A percentile compares a stretch with the other conserved stretches of the same genome.
Evolutionary conservation across 192 early-diverging fungal species (phyloP).

Genomic region (Dissophora globulifera): DNA sequence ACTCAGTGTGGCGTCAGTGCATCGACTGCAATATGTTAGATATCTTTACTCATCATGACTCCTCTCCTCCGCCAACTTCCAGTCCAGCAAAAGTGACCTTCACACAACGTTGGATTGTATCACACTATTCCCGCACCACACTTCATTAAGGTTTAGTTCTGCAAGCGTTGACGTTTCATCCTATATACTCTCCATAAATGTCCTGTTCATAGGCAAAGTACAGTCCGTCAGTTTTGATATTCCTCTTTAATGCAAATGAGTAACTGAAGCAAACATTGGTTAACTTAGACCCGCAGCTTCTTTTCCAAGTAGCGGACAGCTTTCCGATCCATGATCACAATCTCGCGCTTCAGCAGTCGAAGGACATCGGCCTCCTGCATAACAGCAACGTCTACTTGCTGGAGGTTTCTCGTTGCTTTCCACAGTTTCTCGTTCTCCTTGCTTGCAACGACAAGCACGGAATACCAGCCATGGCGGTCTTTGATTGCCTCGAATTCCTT

Average conservation of each 20-base stretch:
- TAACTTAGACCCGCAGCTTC: slow-evolving; percentile 53
- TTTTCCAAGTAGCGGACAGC: slow-evolving; percentile 70
- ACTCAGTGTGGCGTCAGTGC: no score
- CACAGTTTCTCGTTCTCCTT: slow-evolving; percentile 60
- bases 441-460: slow-evolving; percentile 53
- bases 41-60: no score
- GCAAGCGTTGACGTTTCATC: slow-evolving; percentile 25
- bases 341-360: slow-evolving; percentile 73
- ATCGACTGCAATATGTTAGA: no score
- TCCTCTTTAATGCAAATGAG: no score
- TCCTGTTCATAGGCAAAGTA: no score
- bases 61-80: no score
- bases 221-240: no score
- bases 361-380: slow-evolving; percentile 75
- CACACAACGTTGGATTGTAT: no score
- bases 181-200: slow-evolving; percentile 7
- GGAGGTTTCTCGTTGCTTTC: slow-evolving; percentile 71
- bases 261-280: no score
- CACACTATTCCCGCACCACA: no score
- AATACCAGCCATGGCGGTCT: slow-evolving; percentile 56
- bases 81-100: no score
- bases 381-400: slow-evolving; percentile 65
- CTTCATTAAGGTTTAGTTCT: no score
- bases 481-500: slow-evolving; percentile 59
- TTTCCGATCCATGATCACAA: slow-evolving; percentile 72